Base-by-base conservation (phyloP, 2,329 filamentous ascomycete species). In the Pseudogymnoascus sp. region DNA sequence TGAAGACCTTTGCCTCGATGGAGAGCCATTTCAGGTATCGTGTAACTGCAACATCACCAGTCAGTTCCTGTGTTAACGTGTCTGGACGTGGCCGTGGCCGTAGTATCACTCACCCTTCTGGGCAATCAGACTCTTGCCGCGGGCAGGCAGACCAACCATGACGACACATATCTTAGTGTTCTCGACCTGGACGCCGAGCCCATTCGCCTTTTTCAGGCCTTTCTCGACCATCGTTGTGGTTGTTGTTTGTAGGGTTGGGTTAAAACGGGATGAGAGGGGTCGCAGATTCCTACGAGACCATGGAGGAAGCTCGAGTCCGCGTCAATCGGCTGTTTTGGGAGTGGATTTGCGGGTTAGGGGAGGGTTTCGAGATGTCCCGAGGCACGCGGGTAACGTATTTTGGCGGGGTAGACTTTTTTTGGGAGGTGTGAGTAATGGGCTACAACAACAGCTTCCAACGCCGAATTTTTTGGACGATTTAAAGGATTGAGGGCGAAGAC, bases 21-120 rank as follows among this genome's bases (percentile, higher is more conserved):
- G 93, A 96, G 64, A 97, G 88, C 95, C 95, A 99, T 75, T 90
- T 90, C 37, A 99, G 86, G 77, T 99, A 99, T 65, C 95, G 88
- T 75, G 95, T 89, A 65, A 92, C 91, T 95, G 74, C 60, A 65
- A 53, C 13, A 53, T 11, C 47, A 16, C n/a, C n/a, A 6, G 47
- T 53, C n/a, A 53, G 47, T 53, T 8, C 8, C n/a, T 19, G n/a
- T 7, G 10, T 31, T 16, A 16, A 53, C 47, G 4, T 31, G 6
- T 31, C 7, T 14, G 21, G 31, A 19, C 61, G 37, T 13, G 59
- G 26, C 59, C 13, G 29, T 63, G 62, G 37, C 26, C 26, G 64
- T n/a, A 63, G 64, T n/a, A 63, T 33, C 8, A 74, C 80, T 72
- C 80, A 95, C 93, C 92, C 85, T 97, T 97, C 73, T 96, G 92